Conservation (phyloP, 805 yeast species). For the Scheffersomyces ergatensis region DNA sequence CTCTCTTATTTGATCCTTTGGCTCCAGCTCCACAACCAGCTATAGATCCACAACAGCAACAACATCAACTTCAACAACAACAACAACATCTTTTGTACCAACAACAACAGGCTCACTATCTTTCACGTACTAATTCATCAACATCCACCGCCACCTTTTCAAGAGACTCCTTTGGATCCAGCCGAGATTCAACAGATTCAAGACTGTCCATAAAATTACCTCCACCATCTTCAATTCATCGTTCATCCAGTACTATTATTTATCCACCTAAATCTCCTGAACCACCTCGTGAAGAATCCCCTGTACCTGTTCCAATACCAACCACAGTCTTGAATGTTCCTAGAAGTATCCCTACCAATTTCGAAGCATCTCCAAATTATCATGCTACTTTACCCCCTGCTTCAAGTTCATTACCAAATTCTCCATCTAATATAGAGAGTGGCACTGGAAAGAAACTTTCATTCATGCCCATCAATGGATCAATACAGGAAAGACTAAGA, state of each 20-base stretch:
- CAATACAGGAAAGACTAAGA: constrained; percentile 27
- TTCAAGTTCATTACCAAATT: constrained; percentile 1
- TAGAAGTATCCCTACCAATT: constrained; percentile 4
- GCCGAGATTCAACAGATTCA: constrained; percentile 6
- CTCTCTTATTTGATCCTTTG: constrained; percentile 48
- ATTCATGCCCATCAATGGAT: constrained; percentile 12
- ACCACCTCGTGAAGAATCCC: constrained; percentile 1
- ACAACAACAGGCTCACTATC: not conserved
- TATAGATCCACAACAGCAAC: constrained; percentile 1
- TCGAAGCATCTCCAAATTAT: constrained; percentile 1
- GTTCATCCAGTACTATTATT: constrained; percentile 2
- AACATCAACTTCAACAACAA: constrained; percentile 3
- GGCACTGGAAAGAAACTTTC: constrained; percentile 15
- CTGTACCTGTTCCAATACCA: constrained; percentile 3
- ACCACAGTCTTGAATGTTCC: not conserved
- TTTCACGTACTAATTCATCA: not conserved
- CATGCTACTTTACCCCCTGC: not conserved
- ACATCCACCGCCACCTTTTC: not conserved
- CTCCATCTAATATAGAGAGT: not conserved
- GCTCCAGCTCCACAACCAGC: constrained; percentile 35
- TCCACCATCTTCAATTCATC: constrained; percentile 17
- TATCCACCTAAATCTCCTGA: constrained; percentile 2
- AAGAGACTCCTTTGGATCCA: not conserved
- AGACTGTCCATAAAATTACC: constrained; percentile 14
- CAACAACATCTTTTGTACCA: constrained; percentile 1